Conservation (phyloP, 352 stramenopile genomes). For the Thalassiosira pacifica region DNA sequence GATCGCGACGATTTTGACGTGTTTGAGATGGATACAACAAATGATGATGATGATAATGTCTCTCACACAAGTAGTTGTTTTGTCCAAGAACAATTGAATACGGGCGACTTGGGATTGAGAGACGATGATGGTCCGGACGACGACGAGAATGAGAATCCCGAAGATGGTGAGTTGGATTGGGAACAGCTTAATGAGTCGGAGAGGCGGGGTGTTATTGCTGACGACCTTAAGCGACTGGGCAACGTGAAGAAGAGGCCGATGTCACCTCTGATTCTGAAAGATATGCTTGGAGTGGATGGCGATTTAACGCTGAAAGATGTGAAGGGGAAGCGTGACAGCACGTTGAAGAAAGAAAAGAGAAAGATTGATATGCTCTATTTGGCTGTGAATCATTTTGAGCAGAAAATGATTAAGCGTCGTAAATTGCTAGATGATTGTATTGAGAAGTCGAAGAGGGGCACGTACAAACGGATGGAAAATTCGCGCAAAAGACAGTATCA, state of each 20-base stretch:
- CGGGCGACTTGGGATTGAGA: background rate
- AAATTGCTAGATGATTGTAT: background rate
- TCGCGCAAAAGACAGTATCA: background rate
- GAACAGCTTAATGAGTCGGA: background rate
- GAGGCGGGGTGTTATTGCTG: background rate
- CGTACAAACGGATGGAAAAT: background rate
- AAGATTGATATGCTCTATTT: background rate
- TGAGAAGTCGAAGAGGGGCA: background rate
- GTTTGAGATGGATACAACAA: background rate
- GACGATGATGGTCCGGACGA: background rate
- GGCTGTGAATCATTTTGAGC: constrained; percentile 1
- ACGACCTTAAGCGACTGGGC: background rate
- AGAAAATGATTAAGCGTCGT: background rate
- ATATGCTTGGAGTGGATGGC: background rate
- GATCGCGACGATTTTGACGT: background rate
- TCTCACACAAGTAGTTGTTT: background rate
- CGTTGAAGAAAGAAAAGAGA: background rate
- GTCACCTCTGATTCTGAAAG: background rate
- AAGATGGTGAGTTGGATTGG: background rate
- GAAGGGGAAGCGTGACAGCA: background rate
- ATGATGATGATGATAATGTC: background rate
- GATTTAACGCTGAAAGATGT: background rate
- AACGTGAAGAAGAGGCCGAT: constrained; percentile 7
- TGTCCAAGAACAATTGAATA: background rate
- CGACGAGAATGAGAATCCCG: background rate